A percentile compares a stretch with the other conserved stretches of the same genome.
phyloP scores from a whole-genome alignment of 2,329 filamentous ascomycete species.

The Sarocladium kiliense region DNA sequence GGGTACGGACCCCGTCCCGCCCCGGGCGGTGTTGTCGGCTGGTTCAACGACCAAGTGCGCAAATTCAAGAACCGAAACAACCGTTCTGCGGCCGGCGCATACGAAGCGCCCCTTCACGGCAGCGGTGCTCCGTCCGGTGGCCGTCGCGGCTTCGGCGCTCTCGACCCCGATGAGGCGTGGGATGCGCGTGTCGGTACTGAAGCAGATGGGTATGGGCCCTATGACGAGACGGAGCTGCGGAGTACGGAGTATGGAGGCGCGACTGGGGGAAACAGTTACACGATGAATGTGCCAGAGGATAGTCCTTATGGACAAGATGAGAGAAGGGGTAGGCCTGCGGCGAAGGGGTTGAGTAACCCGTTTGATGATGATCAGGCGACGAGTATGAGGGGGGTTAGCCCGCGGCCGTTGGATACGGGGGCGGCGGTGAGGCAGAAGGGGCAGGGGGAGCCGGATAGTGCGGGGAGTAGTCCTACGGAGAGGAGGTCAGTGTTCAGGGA shows the following conservation, averaged over 20 bases:
- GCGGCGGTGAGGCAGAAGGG: conserved; percentile 15
- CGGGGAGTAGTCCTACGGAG: conserved; percentile 57
- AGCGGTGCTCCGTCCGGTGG: conserved; percentile 32
- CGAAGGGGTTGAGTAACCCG: conserved; percentile 48
- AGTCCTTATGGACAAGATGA: conserved; percentile 25
- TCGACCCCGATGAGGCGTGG: conserved; percentile 85
- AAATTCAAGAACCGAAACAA: conserved; percentile 60
- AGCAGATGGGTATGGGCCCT: conserved; percentile 58
- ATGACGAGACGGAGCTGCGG: conserved; percentile 72
- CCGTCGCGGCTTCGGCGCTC: conserved; percentile 56
- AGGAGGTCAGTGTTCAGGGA: conserved; percentile 66
- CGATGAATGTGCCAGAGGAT: conserved; percentile 39
- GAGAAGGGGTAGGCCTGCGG: conserved; percentile 34
- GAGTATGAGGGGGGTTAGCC: conserved; percentile 68
- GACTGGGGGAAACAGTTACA: conserved; percentile 37
- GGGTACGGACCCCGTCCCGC: conserved; percentile 49
- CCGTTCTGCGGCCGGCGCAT: conserved; percentile 64
- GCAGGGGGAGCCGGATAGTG: conserved; percentile 31
- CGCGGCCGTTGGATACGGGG: conserved; percentile 60
- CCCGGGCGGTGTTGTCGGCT: conserved; percentile 61
- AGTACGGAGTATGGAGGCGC: conserved; percentile 22
- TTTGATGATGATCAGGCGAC: conserved; percentile 66
- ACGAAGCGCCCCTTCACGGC: conserved; percentile 54
- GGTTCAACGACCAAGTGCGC: conserved; percentile 63
- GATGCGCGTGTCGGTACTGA: conserved; percentile 73